Evolutionary conservation across 2,329 filamentous ascomycete genomes (phyloP), one percentile per base, ranked within the genome.

Genomic region (Pseudogymnoascus destructans): DNA sequence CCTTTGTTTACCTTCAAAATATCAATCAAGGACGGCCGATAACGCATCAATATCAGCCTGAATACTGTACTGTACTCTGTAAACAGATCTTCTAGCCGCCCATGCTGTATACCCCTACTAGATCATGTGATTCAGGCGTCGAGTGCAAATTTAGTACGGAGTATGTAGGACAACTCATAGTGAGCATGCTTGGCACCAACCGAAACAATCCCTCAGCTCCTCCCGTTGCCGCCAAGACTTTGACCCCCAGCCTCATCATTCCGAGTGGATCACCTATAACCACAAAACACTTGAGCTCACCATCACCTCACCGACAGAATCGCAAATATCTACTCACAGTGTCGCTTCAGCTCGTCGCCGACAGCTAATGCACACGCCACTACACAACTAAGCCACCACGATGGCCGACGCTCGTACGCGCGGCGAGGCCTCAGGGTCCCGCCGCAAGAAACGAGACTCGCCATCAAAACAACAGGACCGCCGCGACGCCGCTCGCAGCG

Each of bases 401-500:
- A 49, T 49, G 40, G 40, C 40, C 40, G 40, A 49, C 21, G 21
- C 40, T 49, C 40, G 40, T 49, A 7, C 40, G 40, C 40, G 21
- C 40, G 40, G 40, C 5, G 40, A 49, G 21, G 40, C 40, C 7
- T 27, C 40, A 15, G 21, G 40, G 40, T 10, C 42, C 23, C 42
- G 42, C 42, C 42, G 42, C 42, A 52, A 52, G 42, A 52, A 52
- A 52, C 42, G 42, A 52, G 42, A 52, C 23, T 52, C 42, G 23
- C 46, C 46, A 30, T 52, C 46, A 52, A 52, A 52, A 52, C 46
- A 52, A 52, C 46, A 52, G 46, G 46, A 52, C 13, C 46, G 46
- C 25, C 46, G 46, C 46, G 46, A 52, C 46, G 25, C n/a, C 46
- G 46, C 23, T 52, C 46, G 46, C 46, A 30, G 17, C 25, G 46